Evolutionary conservation across 164 flowering plant species (phyloP), one percentile per base, ranked within the genome.

Genomic region (Chloranthus sessilifolius): DNA sequence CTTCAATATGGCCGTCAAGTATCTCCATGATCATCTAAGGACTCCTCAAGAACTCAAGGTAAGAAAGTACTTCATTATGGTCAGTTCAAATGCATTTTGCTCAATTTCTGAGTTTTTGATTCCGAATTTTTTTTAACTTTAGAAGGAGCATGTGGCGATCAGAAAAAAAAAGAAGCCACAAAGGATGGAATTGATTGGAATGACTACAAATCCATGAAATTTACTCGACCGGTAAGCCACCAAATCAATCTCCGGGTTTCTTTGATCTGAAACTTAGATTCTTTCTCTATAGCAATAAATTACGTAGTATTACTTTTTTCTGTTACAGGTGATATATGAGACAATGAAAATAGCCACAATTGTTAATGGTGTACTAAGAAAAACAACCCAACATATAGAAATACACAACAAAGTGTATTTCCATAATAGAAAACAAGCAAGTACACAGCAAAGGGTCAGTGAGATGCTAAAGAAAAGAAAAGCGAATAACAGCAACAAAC

Each of bases 1-100:
- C 85, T 57, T 51, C 85, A 5, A 81, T 84, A 84, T 84, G 92
- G 67, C 83, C 21, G 55, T 81, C 31, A 79, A 79, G 64, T 79
- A 79, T 60, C 83, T 81, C 22, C 80, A 78, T 67, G 88, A 84
- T 67, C 80, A 84, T 51, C 88, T 83, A 3, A 67, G 53, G 57
- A 83, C 56, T 43, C 88, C 81, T 54, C 60, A 79, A 53, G 64
- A 79, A 64, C 54, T 81, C 5, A 71, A 79, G 64, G 95, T 85
- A 55, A 65, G 79, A 16, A 19, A 9, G 15, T 22, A 25, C 20
- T 22, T 16, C 29, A 10, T 53, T 6, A 39, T 2, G n/a, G n/a
- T n/a, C n/a, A n/a, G n/a, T n/a, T n/a, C n/a, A n/a, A n/a, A n/a
- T n/a, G n/a, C n/a, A n/a, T n/a, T n/a, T n/a, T n/a, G n/a, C n/a